Conservation (phyloP, 2,329 filamentous ascomycete species). For the Fusarium stilboides region DNA sequence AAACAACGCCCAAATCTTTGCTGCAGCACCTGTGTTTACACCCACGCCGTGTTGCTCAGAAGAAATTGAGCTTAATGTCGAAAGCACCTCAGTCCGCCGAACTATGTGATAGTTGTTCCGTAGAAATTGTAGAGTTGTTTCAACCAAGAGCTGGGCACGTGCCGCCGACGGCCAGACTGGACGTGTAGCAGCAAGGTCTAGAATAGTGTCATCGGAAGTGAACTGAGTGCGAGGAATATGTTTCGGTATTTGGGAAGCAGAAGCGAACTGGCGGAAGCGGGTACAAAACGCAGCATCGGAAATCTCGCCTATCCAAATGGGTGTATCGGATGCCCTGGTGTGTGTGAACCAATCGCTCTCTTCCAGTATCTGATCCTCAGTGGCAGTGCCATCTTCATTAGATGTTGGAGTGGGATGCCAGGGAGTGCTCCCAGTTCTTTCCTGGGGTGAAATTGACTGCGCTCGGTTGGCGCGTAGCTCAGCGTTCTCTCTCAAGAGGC, state of each 20-base stretch:
- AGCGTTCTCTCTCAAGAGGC: not conserved
- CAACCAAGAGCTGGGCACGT: not conserved
- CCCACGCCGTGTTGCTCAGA: not conserved
- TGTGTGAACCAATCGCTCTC: slow-evolving; percentile 4
- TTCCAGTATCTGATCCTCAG: not conserved
- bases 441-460: too few species aligned
- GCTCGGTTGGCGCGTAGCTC: not conserved
- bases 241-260: not conserved
- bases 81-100: not conserved
- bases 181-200: not conserved
- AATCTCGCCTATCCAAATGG: slow-evolving; percentile 5
- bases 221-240: slow-evolving; percentile 5
- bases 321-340: not conserved
- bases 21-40: not conserved
- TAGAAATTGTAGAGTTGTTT: not conserved
- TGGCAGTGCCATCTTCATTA: not conserved
- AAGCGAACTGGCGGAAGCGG: slow-evolving; percentile 2
- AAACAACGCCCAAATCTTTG: not conserved
- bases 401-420: not conserved
- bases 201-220: not conserved
- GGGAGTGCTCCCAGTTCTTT: not conserved
- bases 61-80: not conserved
- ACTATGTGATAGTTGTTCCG: not conserved
- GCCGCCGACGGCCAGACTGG: not conserved
- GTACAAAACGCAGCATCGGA: slow-evolving; percentile 2